phyloP scores from a whole-genome alignment of 768 basidiomycete species.

The Strobilomyces dryophilus region DNA sequence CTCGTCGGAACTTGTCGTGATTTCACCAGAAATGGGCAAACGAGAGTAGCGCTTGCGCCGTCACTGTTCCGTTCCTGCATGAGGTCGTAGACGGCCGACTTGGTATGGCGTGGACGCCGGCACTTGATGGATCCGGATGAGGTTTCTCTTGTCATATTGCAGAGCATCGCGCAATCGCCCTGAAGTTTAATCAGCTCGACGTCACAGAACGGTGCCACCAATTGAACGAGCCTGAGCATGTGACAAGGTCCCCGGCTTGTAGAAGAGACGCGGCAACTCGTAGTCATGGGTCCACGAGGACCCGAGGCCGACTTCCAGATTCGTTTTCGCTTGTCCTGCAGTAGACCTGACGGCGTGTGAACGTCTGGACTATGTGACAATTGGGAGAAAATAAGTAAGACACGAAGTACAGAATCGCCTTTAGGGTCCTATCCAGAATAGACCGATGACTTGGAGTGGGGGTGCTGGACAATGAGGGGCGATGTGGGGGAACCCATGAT shows the following conservation, averaged over 20 bases:
- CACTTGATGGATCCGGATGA: neutral
- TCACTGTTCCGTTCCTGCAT: neutral
- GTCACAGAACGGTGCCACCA: neutral
- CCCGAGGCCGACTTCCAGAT: neutral
- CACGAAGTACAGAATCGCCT: neutral
- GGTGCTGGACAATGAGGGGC: neutral
- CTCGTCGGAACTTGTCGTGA: neutral
- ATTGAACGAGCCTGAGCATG: neutral
- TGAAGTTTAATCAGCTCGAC: neutral
- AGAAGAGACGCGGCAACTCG: neutral
- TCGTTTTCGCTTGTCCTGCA: neutral
- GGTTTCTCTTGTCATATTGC: neutral
- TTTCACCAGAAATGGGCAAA: neutral
- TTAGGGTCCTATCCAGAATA: neutral
- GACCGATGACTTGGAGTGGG: neutral
- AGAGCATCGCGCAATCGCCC: neutral
- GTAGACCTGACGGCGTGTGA: neutral
- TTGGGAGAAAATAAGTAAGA: neutral
- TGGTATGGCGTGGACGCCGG: neutral
- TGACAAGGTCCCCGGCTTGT: neutral
- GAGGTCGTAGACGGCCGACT: neutral
- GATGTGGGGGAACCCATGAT: neutral
- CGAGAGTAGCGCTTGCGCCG: neutral
- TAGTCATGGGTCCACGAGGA: neutral
- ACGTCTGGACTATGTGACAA: neutral